A percentile compares a stretch with the other conserved stretches of the same genome.
Evolutionary conservation across 495 filamentous ascomycete genomes (phyloP).

Genomic region (Penicillium alfredii): DNA sequence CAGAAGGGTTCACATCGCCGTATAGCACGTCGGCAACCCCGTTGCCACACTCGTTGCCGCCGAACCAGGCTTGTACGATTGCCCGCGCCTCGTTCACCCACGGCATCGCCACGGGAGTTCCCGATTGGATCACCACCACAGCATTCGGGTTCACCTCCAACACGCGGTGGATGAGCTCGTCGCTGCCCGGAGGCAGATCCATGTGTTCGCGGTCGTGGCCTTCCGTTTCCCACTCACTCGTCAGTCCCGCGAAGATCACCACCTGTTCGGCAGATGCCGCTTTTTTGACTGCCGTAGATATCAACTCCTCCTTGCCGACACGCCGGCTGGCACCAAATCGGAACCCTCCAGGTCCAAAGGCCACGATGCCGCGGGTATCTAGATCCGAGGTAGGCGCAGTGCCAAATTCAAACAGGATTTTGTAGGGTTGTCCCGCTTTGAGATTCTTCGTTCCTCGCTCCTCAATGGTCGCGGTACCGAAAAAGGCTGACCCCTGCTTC

Average conservation of each 20-base stretch:
- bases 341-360: constrained; percentile 65
- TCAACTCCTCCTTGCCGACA: constrained; percentile 59
- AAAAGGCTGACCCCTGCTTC: constrained; percentile 55
- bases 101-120: constrained; percentile 80
- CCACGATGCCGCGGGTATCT: constrained; percentile 41
- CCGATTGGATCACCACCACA: constrained; percentile 76
- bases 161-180: constrained; percentile 66
- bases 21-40: constrained; percentile 54
- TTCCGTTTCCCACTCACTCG: constrained; percentile 84
- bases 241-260: constrained; percentile 72
- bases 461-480: constrained; percentile 55
- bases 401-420: constrained; percentile 57
- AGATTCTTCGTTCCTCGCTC: constrained; percentile 51
- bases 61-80: constrained; percentile 70
- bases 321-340: constrained; percentile 70
- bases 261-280: constrained; percentile 66
- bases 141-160: constrained; percentile 66
- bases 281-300: constrained; percentile 55
- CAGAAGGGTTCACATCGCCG: constrained; percentile 51
- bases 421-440: constrained; percentile 55
- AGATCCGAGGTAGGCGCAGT: constrained; percentile 58
- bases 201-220: constrained; percentile 79
- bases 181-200: constrained; percentile 73
- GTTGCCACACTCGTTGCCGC: constrained; percentile 62
- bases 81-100: constrained; percentile 65